Conservation (phyloP, 2,329 filamentous ascomycete genomes). For the Colletotrichum sp. region DNA sequence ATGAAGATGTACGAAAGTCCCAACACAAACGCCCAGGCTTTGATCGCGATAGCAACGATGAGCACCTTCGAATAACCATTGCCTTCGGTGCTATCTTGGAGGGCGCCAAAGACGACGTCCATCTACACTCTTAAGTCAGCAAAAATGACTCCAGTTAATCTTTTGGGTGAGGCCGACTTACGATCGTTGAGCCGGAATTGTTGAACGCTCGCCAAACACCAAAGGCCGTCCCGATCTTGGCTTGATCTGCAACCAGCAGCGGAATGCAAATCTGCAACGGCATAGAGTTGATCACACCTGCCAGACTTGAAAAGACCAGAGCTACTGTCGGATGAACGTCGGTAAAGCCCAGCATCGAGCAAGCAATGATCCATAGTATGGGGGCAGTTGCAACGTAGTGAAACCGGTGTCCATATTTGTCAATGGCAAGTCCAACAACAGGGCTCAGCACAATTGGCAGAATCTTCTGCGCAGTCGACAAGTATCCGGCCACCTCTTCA, state of each 20-base stretch:
- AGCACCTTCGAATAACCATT: conserved; percentile 25
- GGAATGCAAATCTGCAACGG: conserved; percentile 27
- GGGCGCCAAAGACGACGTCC: conserved; percentile 27
- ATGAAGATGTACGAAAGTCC: conserved; percentile 25
- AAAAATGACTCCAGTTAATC: neutral
- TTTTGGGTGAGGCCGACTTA: neutral
- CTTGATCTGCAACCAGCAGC: conserved; percentile 27
- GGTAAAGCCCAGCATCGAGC: conserved; percentile 26
- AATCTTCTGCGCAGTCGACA: conserved; percentile 26
- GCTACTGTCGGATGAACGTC: conserved; percentile 24
- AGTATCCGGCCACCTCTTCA: conserved; percentile 25
- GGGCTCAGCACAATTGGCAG: conserved; percentile 25
- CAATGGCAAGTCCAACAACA: conserved; percentile 22
- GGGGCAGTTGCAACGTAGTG: conserved; percentile 26
- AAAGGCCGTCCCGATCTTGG: conserved; percentile 28
- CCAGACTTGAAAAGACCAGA: conserved; percentile 24
- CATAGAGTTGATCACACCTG: conserved; percentile 26
- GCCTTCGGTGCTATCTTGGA: conserved; percentile 25
- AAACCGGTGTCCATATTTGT: conserved; percentile 28
- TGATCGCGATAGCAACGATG: conserved; percentile 22
- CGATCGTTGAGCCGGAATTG: conserved; percentile 27
- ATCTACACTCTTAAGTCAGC: conserved; percentile 14
- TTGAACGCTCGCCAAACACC: conserved; percentile 28
- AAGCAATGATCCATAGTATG: conserved; percentile 24
- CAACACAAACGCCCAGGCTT: conserved; percentile 23